Evolutionary conservation across 2,329 filamentous ascomycete genomes (phyloP).

Genomic region (Tympanopsis confertula): DNA sequence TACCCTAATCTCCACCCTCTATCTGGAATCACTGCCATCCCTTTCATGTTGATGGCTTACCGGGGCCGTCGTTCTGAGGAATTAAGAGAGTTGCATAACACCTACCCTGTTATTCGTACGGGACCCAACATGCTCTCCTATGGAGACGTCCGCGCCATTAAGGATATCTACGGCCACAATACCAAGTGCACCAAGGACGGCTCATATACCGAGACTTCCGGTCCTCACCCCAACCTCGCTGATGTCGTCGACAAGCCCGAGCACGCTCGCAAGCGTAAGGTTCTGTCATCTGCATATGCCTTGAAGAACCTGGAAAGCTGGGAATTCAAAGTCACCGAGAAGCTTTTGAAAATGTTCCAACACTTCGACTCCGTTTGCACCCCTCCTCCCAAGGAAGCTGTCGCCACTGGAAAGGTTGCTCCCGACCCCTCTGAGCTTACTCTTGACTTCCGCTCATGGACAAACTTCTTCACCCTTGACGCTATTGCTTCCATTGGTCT

Average conservation of each 20-base stretch:
- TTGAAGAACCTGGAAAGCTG: slow-evolving; percentile 39
- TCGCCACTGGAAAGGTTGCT: slow-evolving; percentile 7
- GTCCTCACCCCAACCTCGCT: slow-evolving; percentile 36
- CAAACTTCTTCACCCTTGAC: slow-evolving; percentile 43
- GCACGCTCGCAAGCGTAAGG: slow-evolving; percentile 36
- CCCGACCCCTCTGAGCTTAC: slow-evolving; percentile 24
- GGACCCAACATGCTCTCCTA: slow-evolving; percentile 32
- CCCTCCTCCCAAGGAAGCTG: slow-evolving; percentile 13
- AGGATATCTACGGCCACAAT: slow-evolving; percentile 37
- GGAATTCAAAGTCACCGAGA: slow-evolving; percentile 42
- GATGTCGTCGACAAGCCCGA: slow-evolving; percentile 38
- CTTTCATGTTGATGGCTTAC: slow-evolving; percentile 31
- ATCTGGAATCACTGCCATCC: slow-evolving; percentile 30
- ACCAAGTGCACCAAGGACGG: slow-evolving; percentile 36
- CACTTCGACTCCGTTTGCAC: slow-evolving; percentile 30
- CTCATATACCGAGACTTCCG: slow-evolving; percentile 30
- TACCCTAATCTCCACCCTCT: slow-evolving; percentile 29
- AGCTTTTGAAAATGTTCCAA: slow-evolving; percentile 27
- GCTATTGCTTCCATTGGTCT: slow-evolving; percentile 44
- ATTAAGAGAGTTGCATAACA: slow-evolving; percentile 30
- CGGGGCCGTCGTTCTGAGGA: slow-evolving; percentile 27
- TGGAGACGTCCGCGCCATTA: slow-evolving; percentile 26
- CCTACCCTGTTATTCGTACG: slow-evolving; percentile 28
- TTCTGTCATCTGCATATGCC: slow-evolving; percentile 36
- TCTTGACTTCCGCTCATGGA: slow-evolving; percentile 36